Percentiles rank a stretch among this genome's conserved stretches.
These are phyloP conservation scores for Phytophthora nicotianae DNA, from an alignment of 352 stramenopile genomes.

Conservation along the genomic window DNA sequence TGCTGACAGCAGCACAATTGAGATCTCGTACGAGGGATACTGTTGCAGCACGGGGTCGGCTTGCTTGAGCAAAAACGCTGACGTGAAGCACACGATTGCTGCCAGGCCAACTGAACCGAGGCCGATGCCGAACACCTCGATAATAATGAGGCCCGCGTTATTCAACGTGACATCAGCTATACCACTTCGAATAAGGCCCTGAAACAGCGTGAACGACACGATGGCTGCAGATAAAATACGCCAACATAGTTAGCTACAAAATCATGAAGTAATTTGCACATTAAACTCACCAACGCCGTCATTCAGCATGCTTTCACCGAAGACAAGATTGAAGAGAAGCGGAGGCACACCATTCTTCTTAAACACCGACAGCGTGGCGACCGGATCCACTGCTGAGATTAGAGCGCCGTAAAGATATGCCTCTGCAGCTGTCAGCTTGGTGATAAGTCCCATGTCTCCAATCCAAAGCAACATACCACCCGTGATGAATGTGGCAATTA, in stretches of 20 bases:
- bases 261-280: slow-evolving; percentile 20
- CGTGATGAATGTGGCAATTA: slow-evolving; percentile 83
- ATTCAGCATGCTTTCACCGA: slow-evolving; percentile 96
- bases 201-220: slow-evolving; percentile 84
- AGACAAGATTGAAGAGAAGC: slow-evolving; percentile 95
- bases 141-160: slow-evolving; percentile 75
- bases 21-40: slow-evolving; percentile 89
- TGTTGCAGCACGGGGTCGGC: slow-evolving; percentile 71
- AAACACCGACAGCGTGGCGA: slow-evolving; percentile 94
- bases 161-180: slow-evolving; percentile 75
- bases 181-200: slow-evolving; percentile 77
- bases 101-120: slow-evolving; percentile 81
- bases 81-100: slow-evolving; percentile 74
- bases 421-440: slow-evolving; percentile 86
- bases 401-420: slow-evolving; percentile 92
- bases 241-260: slow-evolving; percentile 6
- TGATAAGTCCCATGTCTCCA: slow-evolving; percentile 73
- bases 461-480: slow-evolving; percentile 78
- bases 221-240: slow-evolving; percentile 53
- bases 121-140: slow-evolving; percentile 84
- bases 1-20: slow-evolving; percentile 80
- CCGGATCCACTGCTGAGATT: slow-evolving; percentile 94
- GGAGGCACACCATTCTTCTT: slow-evolving; percentile 89
- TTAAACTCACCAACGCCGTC: slow-evolving; percentile 84
- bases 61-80: slow-evolving; percentile 83